A percentile compares a stretch with the other conserved stretches of the same genome.
These are phyloP conservation scores for Benincasa hispida DNA, from an alignment of 306 rosid species.

Conservation along the genomic window DNA sequence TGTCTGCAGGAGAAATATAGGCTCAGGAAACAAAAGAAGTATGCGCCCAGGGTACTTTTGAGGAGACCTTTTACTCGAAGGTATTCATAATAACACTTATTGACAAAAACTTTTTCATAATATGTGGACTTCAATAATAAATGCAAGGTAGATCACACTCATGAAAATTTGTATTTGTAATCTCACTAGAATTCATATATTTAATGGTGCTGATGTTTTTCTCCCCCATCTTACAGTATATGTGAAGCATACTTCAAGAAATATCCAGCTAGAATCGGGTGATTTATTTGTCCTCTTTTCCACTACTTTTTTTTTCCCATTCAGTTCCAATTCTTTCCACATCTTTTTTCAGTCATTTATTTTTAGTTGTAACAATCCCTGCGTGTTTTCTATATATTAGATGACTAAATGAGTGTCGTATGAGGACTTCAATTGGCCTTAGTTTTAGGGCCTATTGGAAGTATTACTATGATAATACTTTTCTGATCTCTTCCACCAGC, in stretches of 20 bases:
- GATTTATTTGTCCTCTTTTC: background rate
- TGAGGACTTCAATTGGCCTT: background rate
- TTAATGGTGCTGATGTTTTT: background rate
- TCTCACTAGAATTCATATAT: background rate
- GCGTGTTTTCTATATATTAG: background rate
- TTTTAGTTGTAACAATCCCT: background rate
- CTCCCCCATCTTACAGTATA: conserved; percentile 40
- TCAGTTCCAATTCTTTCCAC: background rate
- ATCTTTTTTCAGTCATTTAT: background rate
- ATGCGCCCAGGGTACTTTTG: conserved; percentile 79
- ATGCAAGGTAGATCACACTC: background rate
- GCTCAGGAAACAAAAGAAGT: conserved; percentile 83
- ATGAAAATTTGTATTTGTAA: background rate
- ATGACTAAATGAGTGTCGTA: background rate
- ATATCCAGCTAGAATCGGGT: conserved; percentile 79
- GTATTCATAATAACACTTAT: conserved; percentile 11
- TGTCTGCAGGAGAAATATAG: conserved; percentile 80
- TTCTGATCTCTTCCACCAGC: background rate
- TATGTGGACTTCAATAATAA: background rate
- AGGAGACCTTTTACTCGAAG: conserved; percentile 82
- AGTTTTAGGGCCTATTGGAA: background rate
- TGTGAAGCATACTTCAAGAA: conserved; percentile 96
- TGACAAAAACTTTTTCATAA: background rate
- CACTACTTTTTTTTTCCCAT: background rate
- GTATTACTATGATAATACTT: background rate